Percentiles rank a stretch among this genome's conserved stretches.
phyloP scores from a whole-genome alignment of 2,329 filamentous ascomycete species.

The Verticillium tricorpus region DNA sequence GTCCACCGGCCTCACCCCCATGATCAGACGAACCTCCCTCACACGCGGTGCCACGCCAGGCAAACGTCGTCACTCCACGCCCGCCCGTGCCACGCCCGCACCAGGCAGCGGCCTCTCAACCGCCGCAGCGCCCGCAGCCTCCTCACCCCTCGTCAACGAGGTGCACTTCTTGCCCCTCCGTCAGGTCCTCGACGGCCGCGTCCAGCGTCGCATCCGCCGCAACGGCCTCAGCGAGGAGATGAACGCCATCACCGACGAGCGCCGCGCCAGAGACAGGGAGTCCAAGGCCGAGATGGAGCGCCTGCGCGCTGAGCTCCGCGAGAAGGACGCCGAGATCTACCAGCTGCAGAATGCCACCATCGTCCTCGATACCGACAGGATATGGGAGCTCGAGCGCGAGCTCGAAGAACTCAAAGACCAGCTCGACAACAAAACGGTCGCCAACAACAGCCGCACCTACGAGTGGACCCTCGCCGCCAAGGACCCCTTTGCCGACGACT shows the following conservation, averaged over 20 bases:
- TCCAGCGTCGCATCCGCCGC: conserved; percentile 52
- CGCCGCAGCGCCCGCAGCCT: conserved; percentile 8
- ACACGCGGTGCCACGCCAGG: conserved; percentile 21
- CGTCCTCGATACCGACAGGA: conserved; percentile 40
- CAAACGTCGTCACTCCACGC: conserved; percentile 42
- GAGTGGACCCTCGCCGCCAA: conserved; percentile 49
- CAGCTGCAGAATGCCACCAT: conserved; percentile 46
- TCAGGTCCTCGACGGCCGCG: conserved; percentile 51
- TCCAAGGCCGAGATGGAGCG: conserved; percentile 42
- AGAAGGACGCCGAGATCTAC: conserved; percentile 49
- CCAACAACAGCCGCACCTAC: conserved; percentile 22
- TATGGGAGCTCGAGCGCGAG: conserved; percentile 36
- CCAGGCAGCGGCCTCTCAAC: background rate
- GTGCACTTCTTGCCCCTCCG: conserved; percentile 45
- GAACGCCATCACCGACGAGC: conserved; percentile 45
- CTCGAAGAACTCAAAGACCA: conserved; percentile 29
- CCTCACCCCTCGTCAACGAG: conserved; percentile 26
- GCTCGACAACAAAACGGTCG: conserved; percentile 20
- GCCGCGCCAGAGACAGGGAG: conserved; percentile 31
- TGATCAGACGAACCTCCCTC: conserved; percentile 49
- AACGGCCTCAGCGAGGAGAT: conserved; percentile 56
- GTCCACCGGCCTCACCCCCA: conserved; percentile 54
- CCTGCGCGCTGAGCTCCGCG: conserved; percentile 43
- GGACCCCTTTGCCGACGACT: conserved; percentile 40
- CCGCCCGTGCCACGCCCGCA: conserved; percentile 17